Percentiles rank a stretch among this genome's conserved stretches.
phyloP scores from a whole-genome alignment of 176 grass and related monocot genomes.

The Microstegium vimineum region DNA sequence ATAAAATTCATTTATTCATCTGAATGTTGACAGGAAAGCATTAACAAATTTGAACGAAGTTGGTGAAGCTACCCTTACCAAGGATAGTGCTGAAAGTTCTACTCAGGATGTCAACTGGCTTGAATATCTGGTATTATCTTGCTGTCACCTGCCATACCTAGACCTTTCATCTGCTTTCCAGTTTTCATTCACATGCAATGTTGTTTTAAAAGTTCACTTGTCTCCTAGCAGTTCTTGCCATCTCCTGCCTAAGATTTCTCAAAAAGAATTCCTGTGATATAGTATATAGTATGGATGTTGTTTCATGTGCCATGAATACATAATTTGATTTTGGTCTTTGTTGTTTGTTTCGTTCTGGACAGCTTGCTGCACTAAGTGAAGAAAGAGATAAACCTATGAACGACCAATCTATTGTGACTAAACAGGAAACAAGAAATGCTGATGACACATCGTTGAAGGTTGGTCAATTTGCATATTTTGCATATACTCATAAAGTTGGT shows the following conservation, averaged over 20 bases:
- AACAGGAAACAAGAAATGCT: constrained; percentile 38
- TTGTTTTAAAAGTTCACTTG: background rate
- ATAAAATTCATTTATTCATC: constrained; percentile 17
- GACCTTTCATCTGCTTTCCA: background rate
- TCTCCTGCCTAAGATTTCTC: background rate
- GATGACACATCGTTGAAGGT: constrained; percentile 59
- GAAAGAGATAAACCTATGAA: constrained; percentile 65
- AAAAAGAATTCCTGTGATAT: background rate
- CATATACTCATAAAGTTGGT: constrained; percentile 12
- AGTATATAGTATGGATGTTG: constrained; percentile 4
- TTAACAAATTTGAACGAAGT: constrained; percentile 56
- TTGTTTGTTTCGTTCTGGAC: constrained; percentile 31
- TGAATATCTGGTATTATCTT: constrained; percentile 49
- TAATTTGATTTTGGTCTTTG: constrained; percentile 16
- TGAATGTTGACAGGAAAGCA: constrained; percentile 61
- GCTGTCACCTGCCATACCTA: background rate
- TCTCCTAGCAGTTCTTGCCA: background rate
- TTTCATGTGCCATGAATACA: constrained; percentile 9
- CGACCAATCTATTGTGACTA: constrained; percentile 30
- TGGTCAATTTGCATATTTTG: background rate
- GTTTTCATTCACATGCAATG: background rate
- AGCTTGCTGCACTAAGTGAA: constrained; percentile 70
- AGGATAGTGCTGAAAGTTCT: constrained; percentile 61
- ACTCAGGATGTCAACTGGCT: constrained; percentile 52
- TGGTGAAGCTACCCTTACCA: constrained; percentile 58